Evolutionary conservation across 148 eudicot genomes (phyloP), one percentile per base, ranked within the genome.

Genomic region (Vaccinium macrocarpon): DNA sequence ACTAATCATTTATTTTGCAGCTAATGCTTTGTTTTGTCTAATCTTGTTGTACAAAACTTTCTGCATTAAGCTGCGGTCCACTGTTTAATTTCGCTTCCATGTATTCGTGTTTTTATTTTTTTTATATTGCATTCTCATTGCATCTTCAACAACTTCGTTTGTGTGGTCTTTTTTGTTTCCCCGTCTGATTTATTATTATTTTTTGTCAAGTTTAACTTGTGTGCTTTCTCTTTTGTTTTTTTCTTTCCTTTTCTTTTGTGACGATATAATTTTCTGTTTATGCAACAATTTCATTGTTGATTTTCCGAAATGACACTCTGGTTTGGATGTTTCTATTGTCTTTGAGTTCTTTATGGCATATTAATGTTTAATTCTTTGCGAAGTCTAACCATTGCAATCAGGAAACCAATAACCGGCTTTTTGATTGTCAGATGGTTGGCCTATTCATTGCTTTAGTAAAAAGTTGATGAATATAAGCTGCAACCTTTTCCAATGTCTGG

Each of bases 391-490:
- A 25, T 19, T 35, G 78, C 23, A 74, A 74, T 19, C 23, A 74
- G 25, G 48, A 18, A 42, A 74, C 46, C 8, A 15, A 5, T 27
- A 35, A 42, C 48, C 50, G 42, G 51, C 8, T 19, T 18, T 74
- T 38, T 18, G 25, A 74, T 74, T 19, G 50, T 74, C 13, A 1
- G 46, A 42, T 6, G 46, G 23, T 6, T 74, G n/a, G 78, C 51
- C 10, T 35, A 18, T 73, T 73, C 38, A 2, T 32, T 16, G 12
- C 42, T 12, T 7, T 42, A 42, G 9, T 42, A 74, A 74, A 71
- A 71, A 74, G 23, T 74, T 74, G 78, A 42, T 74, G 14, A 74
- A 23, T 42, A 74, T 42, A 73, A 73, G 78, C 76, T 38, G 76
- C 78, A 74, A 42, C 21, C 23, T 74, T 74, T 1, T 3, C 35